A percentile compares a stretch with the other conserved stretches of the same genome.
phyloP scores from a whole-genome alignment of 2,329 filamentous ascomycete species.

The Tetracladium maxilliforme region DNA sequence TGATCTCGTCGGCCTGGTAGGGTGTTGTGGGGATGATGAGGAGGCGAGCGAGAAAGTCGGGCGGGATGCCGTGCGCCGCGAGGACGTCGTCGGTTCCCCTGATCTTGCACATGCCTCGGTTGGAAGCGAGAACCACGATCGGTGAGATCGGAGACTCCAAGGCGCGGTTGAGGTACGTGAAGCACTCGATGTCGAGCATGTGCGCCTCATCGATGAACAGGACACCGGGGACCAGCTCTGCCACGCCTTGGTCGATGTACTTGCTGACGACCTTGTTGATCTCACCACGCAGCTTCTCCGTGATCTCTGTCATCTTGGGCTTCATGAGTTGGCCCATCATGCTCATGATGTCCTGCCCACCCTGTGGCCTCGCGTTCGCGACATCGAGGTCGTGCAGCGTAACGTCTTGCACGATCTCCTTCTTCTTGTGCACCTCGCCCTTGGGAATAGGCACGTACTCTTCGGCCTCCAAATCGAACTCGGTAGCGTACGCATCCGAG shows the following conservation, averaged over 20 bases:
- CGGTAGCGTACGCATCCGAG: slow-evolving; percentile 92
- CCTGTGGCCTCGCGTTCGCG: slow-evolving; percentile 87
- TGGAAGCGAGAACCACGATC: slow-evolving; percentile 94
- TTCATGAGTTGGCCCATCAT: slow-evolving; percentile 99
- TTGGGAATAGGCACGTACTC: slow-evolving; percentile 98
- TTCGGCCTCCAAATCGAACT: slow-evolving; percentile 96
- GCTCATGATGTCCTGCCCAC: slow-evolving; percentile 98
- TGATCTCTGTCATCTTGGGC: slow-evolving; percentile 98
- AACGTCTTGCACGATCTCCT: slow-evolving; percentile 98
- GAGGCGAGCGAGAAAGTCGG: slow-evolving; percentile 83
- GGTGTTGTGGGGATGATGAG: slow-evolving; percentile 92
- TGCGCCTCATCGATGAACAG: slow-evolving; percentile 98
- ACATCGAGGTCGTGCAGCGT: slow-evolving; percentile 94
- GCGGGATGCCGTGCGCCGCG: slow-evolving; percentile 84
- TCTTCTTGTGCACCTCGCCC: slow-evolving; percentile 99
- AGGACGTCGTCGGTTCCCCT: slow-evolving; percentile 71
- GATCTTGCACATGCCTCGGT: slow-evolving; percentile 86
- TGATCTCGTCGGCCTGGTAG: slow-evolving; percentile 80
- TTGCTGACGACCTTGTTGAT: slow-evolving; percentile 99
- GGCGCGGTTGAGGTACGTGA: slow-evolving; percentile 97
- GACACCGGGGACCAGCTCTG: slow-evolving; percentile 93
- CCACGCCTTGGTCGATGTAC: slow-evolving; percentile 96
- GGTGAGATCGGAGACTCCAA: slow-evolving; percentile 89
- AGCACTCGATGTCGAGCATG: slow-evolving; percentile 99
- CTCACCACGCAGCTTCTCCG: slow-evolving; percentile 85